A percentile compares a stretch with the other conserved stretches of the same genome.
Conservation (phyloP, 345 rosid species). For the Dimocarpus longan region DNA sequence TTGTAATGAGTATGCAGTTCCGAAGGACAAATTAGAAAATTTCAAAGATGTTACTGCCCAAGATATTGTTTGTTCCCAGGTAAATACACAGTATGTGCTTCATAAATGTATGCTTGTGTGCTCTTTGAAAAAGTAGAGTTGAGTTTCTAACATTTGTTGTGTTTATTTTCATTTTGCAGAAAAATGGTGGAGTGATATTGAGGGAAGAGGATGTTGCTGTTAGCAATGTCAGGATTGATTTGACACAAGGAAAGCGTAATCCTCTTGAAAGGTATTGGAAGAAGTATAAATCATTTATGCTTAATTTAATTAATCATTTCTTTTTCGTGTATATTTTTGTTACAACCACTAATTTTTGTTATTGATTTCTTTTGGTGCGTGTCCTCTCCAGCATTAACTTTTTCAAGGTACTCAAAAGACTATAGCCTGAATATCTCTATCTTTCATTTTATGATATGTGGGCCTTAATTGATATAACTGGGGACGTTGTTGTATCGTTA, state of each 20-base stretch:
- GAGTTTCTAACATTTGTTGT: conserved; percentile 6
- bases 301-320: conserved; percentile 10
- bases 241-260: conserved; percentile 81
- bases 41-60: conserved; percentile 79
- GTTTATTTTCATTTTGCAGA: conserved; percentile 43
- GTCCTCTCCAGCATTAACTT: conserved; percentile 74
- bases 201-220: conserved; percentile 82
- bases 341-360: conserved; percentile 7
- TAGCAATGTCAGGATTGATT: conserved; percentile 84
- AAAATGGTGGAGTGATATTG: conserved; percentile 55
- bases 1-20: conserved; percentile 94
- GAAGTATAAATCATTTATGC: conserved; percentile 7
- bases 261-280: conserved; percentile 79
- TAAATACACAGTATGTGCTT: conserved; percentile 19
- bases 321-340: neutral
- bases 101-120: neutral
- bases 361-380: conserved; percentile 11
- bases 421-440: neutral
- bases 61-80: conserved; percentile 96
- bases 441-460: neutral
- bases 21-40: conserved; percentile 76
- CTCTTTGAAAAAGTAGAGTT: neutral
- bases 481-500: neutral
- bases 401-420: conserved; percentile 65
- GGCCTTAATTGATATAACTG: neutral